phyloP scores from a whole-genome alignment of 106 monocot genomes.

The Ottelia alismoides region DNA sequence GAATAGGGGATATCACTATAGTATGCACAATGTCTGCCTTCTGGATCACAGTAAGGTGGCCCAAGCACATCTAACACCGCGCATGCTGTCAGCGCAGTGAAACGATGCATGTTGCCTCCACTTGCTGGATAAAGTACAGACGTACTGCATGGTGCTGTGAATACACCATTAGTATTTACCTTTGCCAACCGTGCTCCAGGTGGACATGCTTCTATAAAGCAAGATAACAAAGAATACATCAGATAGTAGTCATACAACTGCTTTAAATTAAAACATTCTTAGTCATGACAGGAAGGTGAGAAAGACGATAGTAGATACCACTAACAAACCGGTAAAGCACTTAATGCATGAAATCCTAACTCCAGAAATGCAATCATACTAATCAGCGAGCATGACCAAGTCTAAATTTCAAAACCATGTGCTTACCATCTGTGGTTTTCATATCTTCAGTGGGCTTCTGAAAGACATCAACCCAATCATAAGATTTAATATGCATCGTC shows the following conservation, averaged over 20 bases:
- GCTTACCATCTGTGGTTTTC: constrained; percentile 2
- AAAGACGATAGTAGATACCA: background rate
- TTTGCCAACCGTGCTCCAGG: constrained; percentile 7
- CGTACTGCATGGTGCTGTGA: constrained; percentile 16
- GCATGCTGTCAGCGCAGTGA: constrained; percentile 14
- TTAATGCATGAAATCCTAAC: background rate
- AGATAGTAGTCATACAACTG: background rate
- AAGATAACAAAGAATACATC: background rate
- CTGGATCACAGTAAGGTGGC: constrained; percentile 13
- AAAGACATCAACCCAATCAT: constrained; percentile 60
- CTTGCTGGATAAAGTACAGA: constrained; percentile 14
- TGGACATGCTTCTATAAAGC: constrained; percentile 13
- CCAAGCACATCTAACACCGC: constrained; percentile 21
- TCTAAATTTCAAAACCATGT: background rate
- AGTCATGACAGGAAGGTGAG: background rate
- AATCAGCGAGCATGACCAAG: background rate
- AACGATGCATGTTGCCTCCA: constrained; percentile 24
- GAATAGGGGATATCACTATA: constrained; percentile 7
- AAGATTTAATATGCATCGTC: constrained; percentile 65
- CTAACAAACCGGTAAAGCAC: background rate
- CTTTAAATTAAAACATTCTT: background rate
- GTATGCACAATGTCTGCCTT: constrained; percentile 21
- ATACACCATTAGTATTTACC: constrained; percentile 5
- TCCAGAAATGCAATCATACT: background rate
- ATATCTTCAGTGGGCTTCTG: background rate